A percentile compares a stretch with the other conserved stretches of the same genome.
Conservation (phyloP, 2,329 filamentous ascomycete genomes). For the Chaetomium sp. region DNA sequence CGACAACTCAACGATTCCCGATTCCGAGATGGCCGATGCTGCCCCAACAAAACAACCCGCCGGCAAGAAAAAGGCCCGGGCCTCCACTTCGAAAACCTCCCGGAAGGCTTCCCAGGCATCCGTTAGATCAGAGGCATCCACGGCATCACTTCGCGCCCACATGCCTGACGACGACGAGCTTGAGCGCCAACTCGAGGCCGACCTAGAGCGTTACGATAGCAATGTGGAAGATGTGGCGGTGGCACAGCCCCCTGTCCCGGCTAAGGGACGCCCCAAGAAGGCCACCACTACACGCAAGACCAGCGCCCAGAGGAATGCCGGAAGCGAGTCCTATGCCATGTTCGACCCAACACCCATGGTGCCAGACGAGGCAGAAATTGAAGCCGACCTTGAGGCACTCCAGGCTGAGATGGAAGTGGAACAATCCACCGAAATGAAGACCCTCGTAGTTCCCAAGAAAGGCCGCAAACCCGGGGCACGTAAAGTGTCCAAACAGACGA, state of each 20-base stretch:
- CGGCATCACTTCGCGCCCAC: constrained; percentile 43
- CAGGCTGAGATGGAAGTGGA: constrained; percentile 53
- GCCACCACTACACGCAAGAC: constrained; percentile 36
- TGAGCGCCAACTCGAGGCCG: constrained; percentile 65
- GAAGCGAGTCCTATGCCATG: constrained; percentile 50
- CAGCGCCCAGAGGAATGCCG: constrained; percentile 36
- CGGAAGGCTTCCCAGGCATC: constrained; percentile 54
- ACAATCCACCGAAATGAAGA: constrained; percentile 40
- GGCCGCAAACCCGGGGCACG: constrained; percentile 54
- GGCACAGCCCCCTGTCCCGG: constrained; percentile 42
- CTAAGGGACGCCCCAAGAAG: constrained; percentile 39
- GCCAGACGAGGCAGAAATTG: constrained; percentile 51
- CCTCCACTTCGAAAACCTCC: constrained; percentile 45
- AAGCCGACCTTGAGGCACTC: constrained; percentile 54
- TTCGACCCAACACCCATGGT: constrained; percentile 52
- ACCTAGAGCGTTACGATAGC: constrained; percentile 59
- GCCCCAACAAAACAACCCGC: constrained; percentile 39
- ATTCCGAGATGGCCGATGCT: constrained; percentile 46
- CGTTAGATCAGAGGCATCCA: constrained; percentile 49
- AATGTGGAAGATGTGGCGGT: constrained; percentile 55
- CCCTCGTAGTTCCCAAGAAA: constrained; percentile 55
- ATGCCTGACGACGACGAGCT: constrained; percentile 65
- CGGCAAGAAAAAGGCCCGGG: constrained; percentile 49
- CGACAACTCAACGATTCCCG: constrained; percentile 47
- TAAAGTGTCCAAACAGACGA: constrained; percentile 57